Evolutionary conservation across 768 basidiomycete species (phyloP).

Genomic region (Mycena rosella): DNA sequence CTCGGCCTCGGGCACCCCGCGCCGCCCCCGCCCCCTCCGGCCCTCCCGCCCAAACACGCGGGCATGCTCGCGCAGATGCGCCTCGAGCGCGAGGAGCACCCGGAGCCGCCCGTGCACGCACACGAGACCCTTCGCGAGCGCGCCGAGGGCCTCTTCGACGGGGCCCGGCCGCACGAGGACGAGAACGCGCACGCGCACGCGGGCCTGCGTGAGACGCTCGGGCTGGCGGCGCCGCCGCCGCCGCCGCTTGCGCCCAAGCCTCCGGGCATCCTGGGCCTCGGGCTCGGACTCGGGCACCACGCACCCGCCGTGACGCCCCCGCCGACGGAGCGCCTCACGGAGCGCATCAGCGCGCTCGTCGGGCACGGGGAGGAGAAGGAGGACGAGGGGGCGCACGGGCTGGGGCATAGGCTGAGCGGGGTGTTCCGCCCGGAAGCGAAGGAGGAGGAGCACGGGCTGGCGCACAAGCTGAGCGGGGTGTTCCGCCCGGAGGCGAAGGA

Average conservation of each 20-base stretch:
- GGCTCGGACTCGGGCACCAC: conserved; percentile 2
- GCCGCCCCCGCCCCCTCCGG: conserved; percentile 1
- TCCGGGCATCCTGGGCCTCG: conserved; percentile 10
- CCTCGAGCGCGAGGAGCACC: conserved; percentile 17
- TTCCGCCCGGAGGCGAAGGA: neutral
- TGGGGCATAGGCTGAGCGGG: neutral
- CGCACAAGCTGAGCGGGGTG: conserved; percentile 12
- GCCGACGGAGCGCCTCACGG: conserved; percentile 8
- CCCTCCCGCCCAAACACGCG: conserved; percentile 26
- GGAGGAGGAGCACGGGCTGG: neutral
- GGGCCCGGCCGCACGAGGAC: no score
- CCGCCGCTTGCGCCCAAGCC: conserved; percentile 26
- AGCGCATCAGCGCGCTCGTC: conserved; percentile 15
- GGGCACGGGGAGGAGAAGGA: conserved; percentile 1
- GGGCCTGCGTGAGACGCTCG: conserved; percentile 17
- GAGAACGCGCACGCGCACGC: conserved; percentile 10
- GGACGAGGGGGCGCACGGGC: conserved; percentile 12
- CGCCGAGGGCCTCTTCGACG: no score
- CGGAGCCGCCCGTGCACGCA: conserved; percentile 11
- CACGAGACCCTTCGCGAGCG: conserved; percentile 16
- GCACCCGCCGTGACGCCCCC: neutral
- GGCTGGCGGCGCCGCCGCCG: neutral
- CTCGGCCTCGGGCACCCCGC: conserved; percentile 18
- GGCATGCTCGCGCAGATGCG: conserved; percentile 29
- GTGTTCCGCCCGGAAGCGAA: neutral